A percentile compares a stretch with the other conserved stretches of the same genome.
Conservation (phyloP, 1,139 yeast genomes). For the Pichia sp. region DNA sequence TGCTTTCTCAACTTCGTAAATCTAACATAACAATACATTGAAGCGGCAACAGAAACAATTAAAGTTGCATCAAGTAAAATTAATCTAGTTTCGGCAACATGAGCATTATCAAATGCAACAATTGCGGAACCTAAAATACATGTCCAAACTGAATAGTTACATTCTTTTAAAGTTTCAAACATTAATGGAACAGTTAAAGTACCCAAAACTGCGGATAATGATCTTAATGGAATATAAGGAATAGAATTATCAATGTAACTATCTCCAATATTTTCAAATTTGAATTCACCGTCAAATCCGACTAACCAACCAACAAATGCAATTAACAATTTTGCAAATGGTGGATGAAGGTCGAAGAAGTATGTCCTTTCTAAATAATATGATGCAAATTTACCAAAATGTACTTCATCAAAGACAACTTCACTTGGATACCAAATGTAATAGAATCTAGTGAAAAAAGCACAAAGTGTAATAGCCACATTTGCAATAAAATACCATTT, state of each 20-base stretch:
- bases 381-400: slow-evolving; percentile 93
- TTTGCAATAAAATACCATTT: slow-evolving; percentile 40
- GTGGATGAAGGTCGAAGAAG: slow-evolving; percentile 96
- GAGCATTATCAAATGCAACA: slow-evolving; percentile 88
- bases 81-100: slow-evolving; percentile 82
- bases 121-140: slow-evolving; percentile 75
- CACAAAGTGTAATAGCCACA: slow-evolving; percentile 50
- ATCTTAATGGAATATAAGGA: slow-evolving; percentile 84
- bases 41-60: slow-evolving; percentile 70
- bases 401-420: slow-evolving; percentile 98
- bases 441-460: slow-evolving; percentile 67
- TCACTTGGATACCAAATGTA: slow-evolving; percentile 66
- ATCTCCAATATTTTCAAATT: slow-evolving; percentile 88
- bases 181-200: slow-evolving; percentile 74
- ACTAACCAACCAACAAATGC: slow-evolving; percentile 85
- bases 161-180: slow-evolving; percentile 75
- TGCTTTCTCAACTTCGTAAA: slow-evolving; percentile 64
- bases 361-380: slow-evolving; percentile 77
- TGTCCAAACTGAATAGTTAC: slow-evolving; percentile 73
- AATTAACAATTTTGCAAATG: slow-evolving; percentile 87
- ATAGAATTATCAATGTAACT: slow-evolving; percentile 68
- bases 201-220: slow-evolving; percentile 78
- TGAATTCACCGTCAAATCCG: slow-evolving; percentile 85
- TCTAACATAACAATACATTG: slow-evolving; percentile 71
- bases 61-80: slow-evolving; percentile 88